These are phyloP conservation scores for Fusarium clavum DNA, from an alignment of 2,329 filamentous ascomycete genomes.

Conservation along the genomic window DNA sequence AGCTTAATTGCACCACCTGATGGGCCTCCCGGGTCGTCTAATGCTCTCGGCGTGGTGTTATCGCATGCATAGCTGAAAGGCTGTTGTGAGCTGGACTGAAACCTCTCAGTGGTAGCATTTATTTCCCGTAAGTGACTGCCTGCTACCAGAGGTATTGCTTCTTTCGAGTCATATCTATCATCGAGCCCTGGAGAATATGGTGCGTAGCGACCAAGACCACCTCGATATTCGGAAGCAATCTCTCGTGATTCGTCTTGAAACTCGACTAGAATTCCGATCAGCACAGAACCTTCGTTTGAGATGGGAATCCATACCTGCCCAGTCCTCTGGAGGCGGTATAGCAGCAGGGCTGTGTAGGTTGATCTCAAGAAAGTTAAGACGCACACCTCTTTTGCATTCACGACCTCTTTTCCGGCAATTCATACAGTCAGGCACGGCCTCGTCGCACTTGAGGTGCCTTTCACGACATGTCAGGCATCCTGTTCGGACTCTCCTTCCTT, in stretches of 20 bases:
- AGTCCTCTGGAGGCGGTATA: constrained; percentile 41
- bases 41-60: constrained; percentile 1
- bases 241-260: constrained; percentile 91
- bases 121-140: neutral
- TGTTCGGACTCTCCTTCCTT: constrained; percentile 83
- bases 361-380: constrained; percentile 92
- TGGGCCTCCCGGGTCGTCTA: neutral
- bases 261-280: constrained; percentile 61
- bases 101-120: neutral
- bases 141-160: neutral
- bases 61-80: constrained; percentile 2
- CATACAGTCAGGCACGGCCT: constrained; percentile 70
- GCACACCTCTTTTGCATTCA: constrained; percentile 85
- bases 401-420: constrained; percentile 92
- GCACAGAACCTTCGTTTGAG: neutral
- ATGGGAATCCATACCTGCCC: constrained; percentile 42
- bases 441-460: constrained; percentile 91
- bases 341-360: constrained; percentile 76
- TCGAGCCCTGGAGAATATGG: constrained; percentile 37
- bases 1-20: neutral
- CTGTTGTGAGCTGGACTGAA: constrained; percentile 1
- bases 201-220: constrained; percentile 80
- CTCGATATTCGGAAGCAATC: constrained; percentile 90
- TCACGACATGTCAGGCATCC: constrained; percentile 92
- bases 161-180: neutral